These are phyloP conservation scores for Aquilaria sinensis DNA, from an alignment of 345 rosid genomes.

Conservation along the genomic window DNA sequence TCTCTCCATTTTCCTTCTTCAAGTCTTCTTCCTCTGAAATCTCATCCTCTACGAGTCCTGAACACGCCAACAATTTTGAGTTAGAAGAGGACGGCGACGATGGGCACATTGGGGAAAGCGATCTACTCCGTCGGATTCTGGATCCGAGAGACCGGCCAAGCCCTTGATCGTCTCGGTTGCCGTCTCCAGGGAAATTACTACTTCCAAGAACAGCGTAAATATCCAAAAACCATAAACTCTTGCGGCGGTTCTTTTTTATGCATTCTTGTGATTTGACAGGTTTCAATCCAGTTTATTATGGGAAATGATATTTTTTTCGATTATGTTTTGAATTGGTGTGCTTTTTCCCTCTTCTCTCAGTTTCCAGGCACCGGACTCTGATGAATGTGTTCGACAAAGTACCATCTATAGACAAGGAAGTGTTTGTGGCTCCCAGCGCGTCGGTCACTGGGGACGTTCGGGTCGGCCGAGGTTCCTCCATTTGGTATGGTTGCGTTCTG, in stretches of 20 bases:
- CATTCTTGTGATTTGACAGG: not conserved
- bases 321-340: too few species aligned
- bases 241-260: not conserved
- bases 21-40: not conserved
- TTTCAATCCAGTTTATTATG: not conserved
- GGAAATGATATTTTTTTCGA: too few species aligned
- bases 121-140: slow-evolving; percentile 83
- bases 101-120: slow-evolving; percentile 78
- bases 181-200: slow-evolving; percentile 75
- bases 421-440: slow-evolving; percentile 88
- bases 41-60: not conserved
- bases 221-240: not conserved
- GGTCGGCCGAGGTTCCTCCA: slow-evolving; percentile 73
- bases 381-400: slow-evolving; percentile 78
- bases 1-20: slow-evolving; percentile 6
- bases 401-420: slow-evolving; percentile 67
- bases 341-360: too few species aligned
- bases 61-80: slow-evolving; percentile 3
- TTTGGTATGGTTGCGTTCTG: slow-evolving; percentile 95
- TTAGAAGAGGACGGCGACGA: slow-evolving; percentile 11
- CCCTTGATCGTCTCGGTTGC: slow-evolving; percentile 93
- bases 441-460: slow-evolving; percentile 72
- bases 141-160: slow-evolving; percentile 96
- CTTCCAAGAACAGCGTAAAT: slow-evolving; percentile 69
- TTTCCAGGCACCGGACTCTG: slow-evolving; percentile 81